Evolutionary conservation across 2,329 filamentous ascomycete species (phyloP), one percentile per base, ranked within the genome.

Genomic region (Scedosporium apiospermum): DNA sequence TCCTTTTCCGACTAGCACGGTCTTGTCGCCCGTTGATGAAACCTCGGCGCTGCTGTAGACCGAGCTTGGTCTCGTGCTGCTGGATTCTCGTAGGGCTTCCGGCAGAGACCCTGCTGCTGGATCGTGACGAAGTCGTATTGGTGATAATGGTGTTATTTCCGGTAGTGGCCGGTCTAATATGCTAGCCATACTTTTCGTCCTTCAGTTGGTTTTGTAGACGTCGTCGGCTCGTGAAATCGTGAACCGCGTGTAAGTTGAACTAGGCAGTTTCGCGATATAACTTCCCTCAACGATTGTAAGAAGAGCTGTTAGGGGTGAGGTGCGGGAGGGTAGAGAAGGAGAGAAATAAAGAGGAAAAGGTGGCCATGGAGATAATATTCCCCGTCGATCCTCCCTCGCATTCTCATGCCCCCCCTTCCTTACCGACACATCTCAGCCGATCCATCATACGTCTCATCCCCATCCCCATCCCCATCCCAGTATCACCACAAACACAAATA

Each of bases 1-100:
- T 21, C 62, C 64, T 21, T 34, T 10, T n/a, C 64, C 64, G 58
- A 65, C 65, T 42, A 63, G 55, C 5, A 65, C 63, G n/a, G 64
- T 59, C 26, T 63, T 55, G 38, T 49, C 38, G n/a, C 53, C 61
- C 12, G 44, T 61, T n/a, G 16, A 14, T 53, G 44, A 61, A 23
- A 57, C 6, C 61, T 18, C 67, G 67, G 6, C 70, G 51, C 51
- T 9, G 16, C 51, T 55, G 23, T 55, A 55, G 51, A 27, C 23
- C 6, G 51, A 55, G 23, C 51, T 55, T 23, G 23, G 51, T 23
- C 51, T 18, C 7, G 51, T 49, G 16, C 44, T 55, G 51, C 3
- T 27, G 2, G 51, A 55, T 23, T 23, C 18, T 18, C 51, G 51
- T 18, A 55, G 12, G 23, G 51, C 51, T 55, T 55, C 51, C 18